Base-by-base conservation (phyloP, 306 rosid genomes). In the Casuarina glauca region DNA sequence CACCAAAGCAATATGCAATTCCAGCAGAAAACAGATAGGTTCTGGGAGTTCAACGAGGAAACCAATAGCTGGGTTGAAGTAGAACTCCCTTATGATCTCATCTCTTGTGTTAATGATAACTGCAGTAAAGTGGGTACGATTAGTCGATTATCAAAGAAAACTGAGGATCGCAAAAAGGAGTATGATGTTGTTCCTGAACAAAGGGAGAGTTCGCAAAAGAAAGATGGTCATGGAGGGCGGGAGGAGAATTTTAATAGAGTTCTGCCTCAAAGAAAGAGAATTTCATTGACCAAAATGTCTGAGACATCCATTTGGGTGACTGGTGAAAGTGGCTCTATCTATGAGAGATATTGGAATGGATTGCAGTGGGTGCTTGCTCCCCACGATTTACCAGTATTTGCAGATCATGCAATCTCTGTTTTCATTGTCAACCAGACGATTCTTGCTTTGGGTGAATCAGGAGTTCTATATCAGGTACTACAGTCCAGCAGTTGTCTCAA, bases 291-390 rank as follows among this genome's bases (percentile, higher is more conserved):
- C 74, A 90, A 73, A 86, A 80, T 94, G 88, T 89, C 93, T 41
- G 96, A 88, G 53, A 79, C 83, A 58, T 92, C 97, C n/a, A 71
- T 90, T 53, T 94, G 97, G 98, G 71, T 94, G 72, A 94, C 90
- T 76, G 95, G 95, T 75, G 90, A 84, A 81, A 94, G 97, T 86
- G 98, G 98, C 3, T 89, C 89, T 6, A 94, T 94, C 62, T 92
- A 88, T 81, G 98, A 94, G 92, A 92, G 97, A 87, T 90, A 89
- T 82, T 94, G 97, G 98, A 94, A 94, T 88, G 97, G 95, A 74
- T 82, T 90, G n/a, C 97, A 92, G 81, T 94, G 98, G 97, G 95
- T 89, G 51, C 48, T 89, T 58, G 93, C 97, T 70, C 97, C 98
- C 26, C 97, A 94, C 83, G 97, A 90, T 71, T 87, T 94, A 19